A percentile compares a stretch with the other conserved stretches of the same genome.
phyloP scores from a whole-genome alignment of 192 early-diverging fungal genomes.

The Chytriomyces confervae region DNA sequence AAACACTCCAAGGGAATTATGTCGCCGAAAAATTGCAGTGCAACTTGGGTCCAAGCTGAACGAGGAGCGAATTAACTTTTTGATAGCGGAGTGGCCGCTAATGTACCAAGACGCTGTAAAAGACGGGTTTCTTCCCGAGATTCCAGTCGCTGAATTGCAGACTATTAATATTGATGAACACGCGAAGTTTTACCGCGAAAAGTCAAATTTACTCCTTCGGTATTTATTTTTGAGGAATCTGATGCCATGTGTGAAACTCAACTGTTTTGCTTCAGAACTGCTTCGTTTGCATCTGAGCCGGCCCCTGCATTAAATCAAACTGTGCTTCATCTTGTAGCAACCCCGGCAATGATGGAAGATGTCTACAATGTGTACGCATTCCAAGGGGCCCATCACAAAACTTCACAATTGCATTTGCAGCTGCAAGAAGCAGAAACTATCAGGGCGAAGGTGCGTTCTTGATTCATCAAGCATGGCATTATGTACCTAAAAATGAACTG shows the following conservation, averaged over 20 bases:
- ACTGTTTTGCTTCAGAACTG: neutral
- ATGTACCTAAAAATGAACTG: too few relatives aligned
- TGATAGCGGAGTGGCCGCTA: conserved; percentile 41
- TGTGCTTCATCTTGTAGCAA: conserved; percentile 11
- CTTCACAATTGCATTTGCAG: conserved; percentile 14
- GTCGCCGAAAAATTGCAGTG: conserved; percentile 36
- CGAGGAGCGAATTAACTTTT: conserved; percentile 31
- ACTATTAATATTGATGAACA: conserved; percentile 8
- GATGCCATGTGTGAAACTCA: too few relatives aligned
- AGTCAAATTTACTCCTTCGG: neutral
- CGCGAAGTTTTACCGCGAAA: conserved; percentile 3
- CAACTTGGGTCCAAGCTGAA: conserved; percentile 25
- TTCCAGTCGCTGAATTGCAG: conserved; percentile 6
- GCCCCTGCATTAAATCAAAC: neutral
- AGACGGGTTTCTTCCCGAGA: conserved; percentile 16
- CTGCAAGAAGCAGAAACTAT: conserved; percentile 27
- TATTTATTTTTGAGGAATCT: too few relatives aligned
- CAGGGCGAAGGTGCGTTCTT: conserved; percentile 7
- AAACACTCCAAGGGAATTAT: conserved; percentile 16
- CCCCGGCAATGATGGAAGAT: neutral
- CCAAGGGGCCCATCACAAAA: neutral
- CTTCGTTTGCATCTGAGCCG: neutral
- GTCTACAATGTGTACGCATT: conserved; percentile 4
- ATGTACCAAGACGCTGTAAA: conserved; percentile 26
- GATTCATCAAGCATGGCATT: too few relatives aligned